phyloP scores from a whole-genome alignment of 2,329 filamentous ascomycete genomes.

The Cercospora citrullina region DNA sequence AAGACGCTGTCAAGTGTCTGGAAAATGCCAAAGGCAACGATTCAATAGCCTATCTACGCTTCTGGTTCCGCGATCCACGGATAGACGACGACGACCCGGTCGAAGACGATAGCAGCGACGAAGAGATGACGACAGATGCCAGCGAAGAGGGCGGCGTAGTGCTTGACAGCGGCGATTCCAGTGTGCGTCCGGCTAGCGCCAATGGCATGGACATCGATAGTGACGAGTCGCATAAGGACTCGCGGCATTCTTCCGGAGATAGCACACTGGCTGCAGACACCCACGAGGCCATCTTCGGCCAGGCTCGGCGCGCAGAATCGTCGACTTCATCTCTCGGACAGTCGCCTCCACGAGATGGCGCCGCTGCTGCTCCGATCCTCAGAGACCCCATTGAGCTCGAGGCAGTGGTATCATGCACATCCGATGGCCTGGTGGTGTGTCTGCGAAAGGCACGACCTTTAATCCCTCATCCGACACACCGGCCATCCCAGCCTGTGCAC shows the following conservation, averaged over 20 bases:
- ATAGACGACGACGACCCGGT: slow-evolving; percentile 46
- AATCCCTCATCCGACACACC: slow-evolving; percentile 60
- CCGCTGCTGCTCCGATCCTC: slow-evolving; percentile 22
- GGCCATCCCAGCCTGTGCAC: slow-evolving; percentile 47
- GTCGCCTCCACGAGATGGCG: slow-evolving; percentile 33
- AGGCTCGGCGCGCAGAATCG: slow-evolving; percentile 41
- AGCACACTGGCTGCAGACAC: slow-evolving; percentile 44
- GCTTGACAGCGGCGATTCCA: slow-evolving; percentile 41
- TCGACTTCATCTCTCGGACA: slow-evolving; percentile 36
- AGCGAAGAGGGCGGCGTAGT: slow-evolving; percentile 54
- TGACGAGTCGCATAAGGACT: slow-evolving; percentile 23
- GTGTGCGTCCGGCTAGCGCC: slow-evolving; percentile 15
- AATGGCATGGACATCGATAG: slow-evolving; percentile 25
- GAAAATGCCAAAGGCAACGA: slow-evolving; percentile 88
- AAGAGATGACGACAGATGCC: slow-evolving; percentile 51
- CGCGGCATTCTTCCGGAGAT: slow-evolving; percentile 49
- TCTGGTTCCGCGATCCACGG: slow-evolving; percentile 77
- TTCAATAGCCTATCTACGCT: slow-evolving; percentile 85
- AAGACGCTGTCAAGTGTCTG: slow-evolving; percentile 73
- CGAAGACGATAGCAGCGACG: slow-evolving; percentile 44
- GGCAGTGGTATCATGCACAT: slow-evolving; percentile 88
- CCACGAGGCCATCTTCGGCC: slow-evolving; percentile 49
- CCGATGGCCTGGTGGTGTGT: slow-evolving; percentile 81
- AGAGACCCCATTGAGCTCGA: slow-evolving; percentile 67
- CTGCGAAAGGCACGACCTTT: slow-evolving; percentile 71